Evolutionary conservation across 2,329 filamentous ascomycete species (phyloP), one percentile per base, ranked within the genome.

Genomic region (Erysiphe neolycopersici): DNA sequence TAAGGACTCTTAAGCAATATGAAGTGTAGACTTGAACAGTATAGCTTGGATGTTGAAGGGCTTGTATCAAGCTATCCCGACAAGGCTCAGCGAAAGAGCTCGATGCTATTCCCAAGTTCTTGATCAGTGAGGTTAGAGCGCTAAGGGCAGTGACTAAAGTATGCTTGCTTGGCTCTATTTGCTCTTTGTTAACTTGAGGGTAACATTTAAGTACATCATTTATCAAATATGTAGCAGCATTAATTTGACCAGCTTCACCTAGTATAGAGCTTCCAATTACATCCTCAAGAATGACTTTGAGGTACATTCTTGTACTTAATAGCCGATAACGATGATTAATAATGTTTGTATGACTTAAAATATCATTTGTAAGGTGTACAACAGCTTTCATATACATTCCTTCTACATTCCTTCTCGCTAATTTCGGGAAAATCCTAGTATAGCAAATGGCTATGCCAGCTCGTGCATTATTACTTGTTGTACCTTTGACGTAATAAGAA

Each of bases 141-240:
- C 79, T 80, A 26, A 98, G 63, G 8, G 84, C 69, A 14, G 78
- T 76, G 41, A 83, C 78, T 35, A 98, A 62, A 1, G 77, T 77
- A 53, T 91, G 76, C 59, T 98, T 98, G 41, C 74, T 77, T 6
- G 89, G 89, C 57, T 95, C 87, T 1, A 79, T 73, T 36, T 80
- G 73, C 58, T 95, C 87, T 52, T 85, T 81, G 41, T 93, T 62
- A 5, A 78, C 77, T 57, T 92, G 83, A 0, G 89, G 87, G 51
- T 93, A 95, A 57, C 95, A 89, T 57, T 92, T 95, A 41, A 98
- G 66, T 39, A 94, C 68, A 46, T 83, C 76, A 56, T 92, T 93
- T 54, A 94, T 73, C 43, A 98, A 62, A 47, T 73, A 72, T 53
- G 76, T 82, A 6, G 83, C 81, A 26, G 82, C 84, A 51, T 78